A percentile compares a stretch with the other conserved stretches of the same genome.
Evolutionary conservation across 768 basidiomycete species (phyloP).

Genomic region (Lentinula guzmanii): DNA sequence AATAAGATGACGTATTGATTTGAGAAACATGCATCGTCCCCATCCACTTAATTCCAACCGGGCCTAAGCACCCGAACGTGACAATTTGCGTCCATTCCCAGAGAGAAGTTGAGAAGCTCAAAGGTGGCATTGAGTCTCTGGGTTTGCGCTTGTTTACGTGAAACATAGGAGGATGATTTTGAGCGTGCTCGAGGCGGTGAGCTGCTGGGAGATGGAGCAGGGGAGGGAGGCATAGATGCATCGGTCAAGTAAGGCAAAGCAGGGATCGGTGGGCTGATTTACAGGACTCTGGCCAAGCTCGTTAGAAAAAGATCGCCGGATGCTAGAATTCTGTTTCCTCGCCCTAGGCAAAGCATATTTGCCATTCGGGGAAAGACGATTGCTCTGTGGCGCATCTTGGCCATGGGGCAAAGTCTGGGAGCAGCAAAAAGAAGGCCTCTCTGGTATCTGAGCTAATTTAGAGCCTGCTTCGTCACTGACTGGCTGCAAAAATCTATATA

Average conservation of each 20-base stretch:
- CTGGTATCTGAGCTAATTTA: slow-evolving; percentile 11
- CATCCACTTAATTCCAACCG: no score
- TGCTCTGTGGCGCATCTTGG: slow-evolving; percentile 14
- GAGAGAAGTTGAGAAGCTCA: slow-evolving; percentile 49
- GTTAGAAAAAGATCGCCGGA: slow-evolving; percentile 26
- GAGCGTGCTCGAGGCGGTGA: slow-evolving; percentile 40
- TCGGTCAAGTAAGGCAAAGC: slow-evolving; percentile 66
- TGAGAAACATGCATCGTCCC: slow-evolving; percentile 15
- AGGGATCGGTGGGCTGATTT: slow-evolving; percentile 54
- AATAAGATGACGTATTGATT: slow-evolving; percentile 3
- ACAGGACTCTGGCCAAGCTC: slow-evolving; percentile 10
- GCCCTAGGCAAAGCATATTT: slow-evolving; percentile 3
- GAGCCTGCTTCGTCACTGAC: slow-evolving; percentile 16
- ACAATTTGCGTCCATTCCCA: not conserved
- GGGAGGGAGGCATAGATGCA: slow-evolving; percentile 49
- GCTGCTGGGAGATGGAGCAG: slow-evolving; percentile 29
- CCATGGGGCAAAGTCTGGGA: slow-evolving; percentile 30
- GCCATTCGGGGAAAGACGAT: no score
- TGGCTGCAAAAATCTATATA: slow-evolving; percentile 38
- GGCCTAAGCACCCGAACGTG: no score
- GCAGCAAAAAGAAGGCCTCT: slow-evolving; percentile 28
- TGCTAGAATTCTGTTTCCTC: slow-evolving; percentile 19
- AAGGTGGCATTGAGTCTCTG: slow-evolving; percentile 71
- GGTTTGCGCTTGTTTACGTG: slow-evolving; percentile 49
- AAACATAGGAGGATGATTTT: slow-evolving; percentile 50